These are phyloP conservation scores for Trichosporon sp. DNA, from an alignment of 1,284 basidiomycete genomes.

Conservation along the genomic window DNA sequence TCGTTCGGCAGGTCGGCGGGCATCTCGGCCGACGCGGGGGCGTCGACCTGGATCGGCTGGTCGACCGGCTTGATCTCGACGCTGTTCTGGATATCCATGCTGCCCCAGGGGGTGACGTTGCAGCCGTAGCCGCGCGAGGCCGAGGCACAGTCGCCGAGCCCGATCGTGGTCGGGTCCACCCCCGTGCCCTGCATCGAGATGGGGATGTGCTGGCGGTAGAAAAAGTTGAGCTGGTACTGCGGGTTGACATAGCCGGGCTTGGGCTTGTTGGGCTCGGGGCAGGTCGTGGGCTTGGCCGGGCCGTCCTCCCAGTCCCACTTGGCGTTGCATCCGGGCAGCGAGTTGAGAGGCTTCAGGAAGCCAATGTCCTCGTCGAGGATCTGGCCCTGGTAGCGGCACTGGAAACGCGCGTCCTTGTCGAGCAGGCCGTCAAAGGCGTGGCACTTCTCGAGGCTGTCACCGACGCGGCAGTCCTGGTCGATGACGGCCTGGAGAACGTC, in stretches of 20 bases:
- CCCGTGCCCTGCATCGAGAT: neutral
- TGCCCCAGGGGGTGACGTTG: slow-evolving; percentile 1
- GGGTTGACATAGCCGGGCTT: slow-evolving; percentile 24
- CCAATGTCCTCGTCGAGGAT: slow-evolving; percentile 29
- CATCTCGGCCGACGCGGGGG: neutral
- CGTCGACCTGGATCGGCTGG: slow-evolving; percentile 8
- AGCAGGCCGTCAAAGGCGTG: neutral
- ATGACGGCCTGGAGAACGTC: slow-evolving; percentile 52
- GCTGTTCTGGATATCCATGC: slow-evolving; percentile 5
- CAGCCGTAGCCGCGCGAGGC: slow-evolving; percentile 12
- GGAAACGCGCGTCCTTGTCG: slow-evolving; percentile 5
- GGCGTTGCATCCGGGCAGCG: slow-evolving; percentile 49
- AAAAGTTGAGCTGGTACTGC: slow-evolving; percentile 13
- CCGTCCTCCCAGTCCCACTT: slow-evolving; percentile 35
- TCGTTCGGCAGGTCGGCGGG: neutral
- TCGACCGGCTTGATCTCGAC: slow-evolving; percentile 8
- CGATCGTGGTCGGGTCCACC: neutral
- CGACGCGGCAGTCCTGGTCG: slow-evolving; percentile 43
- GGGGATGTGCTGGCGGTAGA: slow-evolving; percentile 2
- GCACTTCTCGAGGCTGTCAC: slow-evolving; percentile 18
- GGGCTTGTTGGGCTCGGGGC: slow-evolving; percentile 4
- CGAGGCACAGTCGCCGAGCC: neutral
- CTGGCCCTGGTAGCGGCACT: slow-evolving; percentile 26
- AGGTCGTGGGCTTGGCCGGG: slow-evolving; percentile 25
- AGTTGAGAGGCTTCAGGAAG: slow-evolving; percentile 19